Evolutionary conservation across 2,329 filamentous ascomycete genomes (phyloP).

Genomic region (Clarireedia homoeocarpa): DNA sequence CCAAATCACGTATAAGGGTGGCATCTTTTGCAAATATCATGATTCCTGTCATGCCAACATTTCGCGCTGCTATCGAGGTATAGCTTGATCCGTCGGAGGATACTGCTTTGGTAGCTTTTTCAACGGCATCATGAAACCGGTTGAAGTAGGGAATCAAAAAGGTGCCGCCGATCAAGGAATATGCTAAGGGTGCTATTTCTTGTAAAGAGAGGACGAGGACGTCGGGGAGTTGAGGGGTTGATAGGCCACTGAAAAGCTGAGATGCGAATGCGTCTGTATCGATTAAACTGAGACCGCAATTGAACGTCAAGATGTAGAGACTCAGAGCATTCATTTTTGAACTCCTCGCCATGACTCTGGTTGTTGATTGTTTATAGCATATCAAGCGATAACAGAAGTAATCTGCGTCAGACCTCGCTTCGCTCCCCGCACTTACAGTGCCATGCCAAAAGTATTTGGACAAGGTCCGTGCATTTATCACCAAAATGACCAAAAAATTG

Average conservation of each 20-base stretch:
- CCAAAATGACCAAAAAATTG: no score
- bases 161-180: slow-evolving; percentile 78
- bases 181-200: slow-evolving; percentile 78
- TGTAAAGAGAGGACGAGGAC: slow-evolving; percentile 66
- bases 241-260: slow-evolving; percentile 58
- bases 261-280: slow-evolving; percentile 62
- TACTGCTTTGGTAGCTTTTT: slow-evolving; percentile 48
- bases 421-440: no score
- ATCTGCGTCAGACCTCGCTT: no score
- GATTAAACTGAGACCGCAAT: slow-evolving; percentile 69
- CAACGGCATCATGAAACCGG: slow-evolving; percentile 62
- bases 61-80: slow-evolving; percentile 60
- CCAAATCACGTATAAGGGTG: slow-evolving; percentile 53
- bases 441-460: no score
- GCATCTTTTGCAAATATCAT: slow-evolving; percentile 72
- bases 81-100: slow-evolving; percentile 40
- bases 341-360: not conserved
- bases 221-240: slow-evolving; percentile 49
- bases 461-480: no score
- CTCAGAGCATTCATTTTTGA: slow-evolving; percentile 37
- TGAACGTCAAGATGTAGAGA: slow-evolving; percentile 80
- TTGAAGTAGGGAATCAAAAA: slow-evolving; percentile 70
- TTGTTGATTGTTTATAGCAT: not conserved
- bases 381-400: no score
- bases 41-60: slow-evolving; percentile 84